These are phyloP conservation scores for Silene conica DNA, from an alignment of 148 eudicot genomes.

Conservation along the genomic window DNA sequence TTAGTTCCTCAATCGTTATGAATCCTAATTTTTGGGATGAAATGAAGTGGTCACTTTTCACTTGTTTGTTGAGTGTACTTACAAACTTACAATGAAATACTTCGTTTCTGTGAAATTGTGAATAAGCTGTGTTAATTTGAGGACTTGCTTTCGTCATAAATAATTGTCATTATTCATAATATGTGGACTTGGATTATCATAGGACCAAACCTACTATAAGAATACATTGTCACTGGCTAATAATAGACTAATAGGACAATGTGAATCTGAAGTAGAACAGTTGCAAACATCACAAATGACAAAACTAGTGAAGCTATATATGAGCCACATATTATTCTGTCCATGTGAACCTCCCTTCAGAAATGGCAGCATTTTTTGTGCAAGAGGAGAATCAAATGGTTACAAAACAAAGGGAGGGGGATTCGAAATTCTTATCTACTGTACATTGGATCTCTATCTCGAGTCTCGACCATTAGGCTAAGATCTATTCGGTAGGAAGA, in stretches of 20 bases:
- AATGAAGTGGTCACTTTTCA: too few relatives aligned
- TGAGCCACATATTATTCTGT: slow-evolving; percentile 12
- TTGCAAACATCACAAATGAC: not conserved
- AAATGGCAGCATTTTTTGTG: too few relatives aligned
- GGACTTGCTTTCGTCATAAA: slow-evolving; percentile 11
- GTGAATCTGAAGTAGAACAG: not conserved
- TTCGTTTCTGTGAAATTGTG: not conserved
- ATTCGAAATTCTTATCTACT: too few relatives aligned
- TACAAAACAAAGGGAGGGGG: too few relatives aligned
- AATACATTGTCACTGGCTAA: slow-evolving; percentile 8
- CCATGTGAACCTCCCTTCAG: slow-evolving; percentile 12
- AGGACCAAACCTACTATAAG: slow-evolving; percentile 1
- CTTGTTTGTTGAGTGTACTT: too few relatives aligned
- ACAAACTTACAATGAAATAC: not conserved
- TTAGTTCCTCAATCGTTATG: not conserved
- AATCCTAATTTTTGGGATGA: not conserved
- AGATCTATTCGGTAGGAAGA: too few relatives aligned
- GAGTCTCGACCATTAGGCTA: too few relatives aligned
- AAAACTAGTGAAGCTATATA: slow-evolving; percentile 3
- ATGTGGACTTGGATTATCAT: slow-evolving; percentile 3
- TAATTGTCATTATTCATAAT: not conserved
- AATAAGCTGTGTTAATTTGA: not conserved
- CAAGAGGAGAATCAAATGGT: too few relatives aligned
- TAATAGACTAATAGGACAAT: slow-evolving; percentile 1
- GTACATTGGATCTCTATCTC: too few relatives aligned